Percentiles rank a stretch among this genome's conserved stretches.
Conservation (phyloP, 192 early-diverging fungal species). For the Backusella circina region DNA sequence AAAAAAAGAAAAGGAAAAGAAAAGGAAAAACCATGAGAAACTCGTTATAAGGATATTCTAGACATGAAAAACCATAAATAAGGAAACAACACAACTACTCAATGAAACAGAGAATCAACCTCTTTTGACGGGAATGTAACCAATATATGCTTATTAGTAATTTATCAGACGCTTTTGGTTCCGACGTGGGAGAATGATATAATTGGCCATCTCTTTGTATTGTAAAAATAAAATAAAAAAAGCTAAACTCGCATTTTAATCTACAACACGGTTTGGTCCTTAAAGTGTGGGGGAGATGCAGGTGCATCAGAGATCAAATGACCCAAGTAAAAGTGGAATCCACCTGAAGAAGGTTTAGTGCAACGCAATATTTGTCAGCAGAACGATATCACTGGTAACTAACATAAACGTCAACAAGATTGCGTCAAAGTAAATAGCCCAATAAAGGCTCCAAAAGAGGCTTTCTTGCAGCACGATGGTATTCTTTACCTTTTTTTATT, state of each 20-base stretch:
- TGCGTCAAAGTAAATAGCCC: not conserved
- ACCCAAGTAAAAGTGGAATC: not conserved
- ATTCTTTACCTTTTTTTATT: slow-evolving; percentile 9
- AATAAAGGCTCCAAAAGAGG: not conserved
- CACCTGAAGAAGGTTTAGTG: slow-evolving; percentile 5
- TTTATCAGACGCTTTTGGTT: not conserved
- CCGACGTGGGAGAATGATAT: slow-evolving; percentile 3
- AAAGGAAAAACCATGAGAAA: not conserved
- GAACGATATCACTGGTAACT: not conserved
- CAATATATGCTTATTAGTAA: slow-evolving; percentile 7
- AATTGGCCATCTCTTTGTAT: not conserved
- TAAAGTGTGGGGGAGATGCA: not conserved
- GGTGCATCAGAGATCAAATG: not conserved
- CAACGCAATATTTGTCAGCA: slow-evolving; percentile 7
- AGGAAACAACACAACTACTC: not conserved
- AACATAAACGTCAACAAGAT: not conserved
- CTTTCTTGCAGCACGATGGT: not conserved
- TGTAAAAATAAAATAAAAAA: not conserved
- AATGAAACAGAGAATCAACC: not conserved
- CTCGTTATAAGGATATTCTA: not conserved
- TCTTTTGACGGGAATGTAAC: not conserved
- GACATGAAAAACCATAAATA: not conserved
- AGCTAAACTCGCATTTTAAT: not conserved
- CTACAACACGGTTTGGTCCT: not conserved
- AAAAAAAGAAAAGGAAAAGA: not conserved